These are phyloP conservation scores for Cercospora sesami DNA, from an alignment of 2,329 filamentous ascomycete species.

Conservation along the genomic window DNA sequence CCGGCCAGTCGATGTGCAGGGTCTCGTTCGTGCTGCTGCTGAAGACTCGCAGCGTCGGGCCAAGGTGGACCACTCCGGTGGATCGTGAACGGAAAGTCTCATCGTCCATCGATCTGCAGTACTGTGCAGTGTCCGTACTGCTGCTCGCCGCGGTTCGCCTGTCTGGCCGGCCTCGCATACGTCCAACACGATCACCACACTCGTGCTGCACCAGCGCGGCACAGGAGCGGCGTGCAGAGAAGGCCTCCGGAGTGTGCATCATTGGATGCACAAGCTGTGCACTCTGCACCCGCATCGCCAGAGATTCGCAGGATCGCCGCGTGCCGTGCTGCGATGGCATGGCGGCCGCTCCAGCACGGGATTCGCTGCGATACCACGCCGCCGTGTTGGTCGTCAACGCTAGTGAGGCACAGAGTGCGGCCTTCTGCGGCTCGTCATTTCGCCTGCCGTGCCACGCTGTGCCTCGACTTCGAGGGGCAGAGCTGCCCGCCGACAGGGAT, in stretches of 20 bases:
- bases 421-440: slow-evolving; percentile 26
- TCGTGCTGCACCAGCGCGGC: neutral
- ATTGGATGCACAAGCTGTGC: slow-evolving; percentile 16
- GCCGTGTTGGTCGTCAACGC: slow-evolving; percentile 6
- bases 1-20: neutral
- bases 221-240: too few species aligned
- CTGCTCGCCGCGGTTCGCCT: too few species aligned
- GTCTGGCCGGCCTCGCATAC: neutral
- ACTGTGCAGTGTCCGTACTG: too few species aligned
- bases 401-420: slow-evolving; percentile 18
- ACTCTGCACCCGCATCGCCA: slow-evolving; percentile 1
- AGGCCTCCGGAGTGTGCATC: neutral
- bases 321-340: slow-evolving; percentile 6
- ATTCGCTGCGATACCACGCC: slow-evolving; percentile 8
- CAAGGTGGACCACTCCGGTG: neutral
- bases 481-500: neutral
- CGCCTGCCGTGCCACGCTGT: slow-evolving; percentile 21
- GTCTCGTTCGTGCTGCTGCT: neutral
- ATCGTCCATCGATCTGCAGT: neutral
- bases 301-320: slow-evolving; percentile 9
- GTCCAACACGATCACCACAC: neutral
- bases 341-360: neutral
- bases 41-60: neutral
- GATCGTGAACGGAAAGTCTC: neutral
- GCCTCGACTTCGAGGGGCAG: neutral